Evolutionary conservation across 1,284 basidiomycete genomes (phyloP).

Genomic region (Fomes fomentarius): DNA sequence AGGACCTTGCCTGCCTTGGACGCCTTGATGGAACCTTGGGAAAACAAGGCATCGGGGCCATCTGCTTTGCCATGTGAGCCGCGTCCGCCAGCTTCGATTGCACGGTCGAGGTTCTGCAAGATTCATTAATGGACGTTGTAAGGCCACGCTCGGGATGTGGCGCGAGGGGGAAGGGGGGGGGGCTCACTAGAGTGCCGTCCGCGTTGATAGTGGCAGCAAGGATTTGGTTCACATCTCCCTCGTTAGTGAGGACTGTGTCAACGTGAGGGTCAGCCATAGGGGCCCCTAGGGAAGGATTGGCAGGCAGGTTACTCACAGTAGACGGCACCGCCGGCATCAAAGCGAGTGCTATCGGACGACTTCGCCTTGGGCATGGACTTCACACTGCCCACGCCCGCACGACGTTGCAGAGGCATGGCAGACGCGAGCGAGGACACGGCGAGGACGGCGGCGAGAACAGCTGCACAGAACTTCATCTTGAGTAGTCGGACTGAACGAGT

Average conservation of each 20-base stretch:
- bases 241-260: constrained; percentile 27
- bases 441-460: constrained; percentile 15
- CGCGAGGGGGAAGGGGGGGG: too few species aligned
- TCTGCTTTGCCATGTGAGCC: constrained; percentile 44
- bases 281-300: not conserved
- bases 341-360: too few species aligned
- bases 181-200: constrained; percentile 25
- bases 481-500: not conserved
- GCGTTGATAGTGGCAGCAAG: constrained; percentile 24
- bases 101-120: constrained; percentile 24
- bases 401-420: constrained; percentile 14
- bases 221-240: constrained; percentile 27
- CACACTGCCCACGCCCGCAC: constrained; percentile 7
- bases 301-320: constrained; percentile 16
- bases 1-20: constrained; percentile 43
- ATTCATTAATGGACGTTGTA: too few species aligned
- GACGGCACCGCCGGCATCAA: constrained; percentile 19
- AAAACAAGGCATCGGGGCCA: constrained; percentile 50
- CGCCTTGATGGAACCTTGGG: constrained; percentile 48
- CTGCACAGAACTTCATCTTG: constrained; percentile 23
- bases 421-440: constrained; percentile 11
- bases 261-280: not conserved
- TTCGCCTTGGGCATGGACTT: constrained; percentile 14
- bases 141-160: too few species aligned
- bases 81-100: constrained; percentile 40